Conservation (phyloP, 2,329 filamentous ascomycete species). For the Westerdykella aurantiaca region DNA sequence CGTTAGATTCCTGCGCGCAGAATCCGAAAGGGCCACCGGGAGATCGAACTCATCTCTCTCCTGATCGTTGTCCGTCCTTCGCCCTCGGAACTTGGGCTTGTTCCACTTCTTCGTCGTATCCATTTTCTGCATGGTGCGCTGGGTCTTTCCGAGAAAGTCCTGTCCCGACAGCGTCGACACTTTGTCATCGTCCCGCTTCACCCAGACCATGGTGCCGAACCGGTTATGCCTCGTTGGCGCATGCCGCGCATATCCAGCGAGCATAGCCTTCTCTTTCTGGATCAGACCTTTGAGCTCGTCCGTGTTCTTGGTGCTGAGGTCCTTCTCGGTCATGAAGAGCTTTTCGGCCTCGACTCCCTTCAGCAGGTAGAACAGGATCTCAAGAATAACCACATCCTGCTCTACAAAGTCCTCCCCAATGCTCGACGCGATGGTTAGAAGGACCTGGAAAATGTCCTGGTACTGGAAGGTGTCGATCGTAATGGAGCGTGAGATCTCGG, state of each 20-base stretch:
- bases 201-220: constrained; percentile 96
- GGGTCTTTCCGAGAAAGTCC: constrained; percentile 68
- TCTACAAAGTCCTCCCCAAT: constrained; percentile 89
- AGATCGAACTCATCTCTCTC: constrained; percentile 63
- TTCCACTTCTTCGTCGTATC: constrained; percentile 87
- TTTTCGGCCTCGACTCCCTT: constrained; percentile 82
- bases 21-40: constrained; percentile 61
- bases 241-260: constrained; percentile 67
- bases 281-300: constrained; percentile 70
- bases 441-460: constrained; percentile 81
- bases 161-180: constrained; percentile 85
- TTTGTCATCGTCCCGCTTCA: constrained; percentile 79
- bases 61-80: constrained; percentile 37
- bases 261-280: constrained; percentile 77
- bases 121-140: constrained; percentile 76
- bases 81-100: constrained; percentile 58
- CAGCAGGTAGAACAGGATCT: constrained; percentile 85
- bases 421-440: constrained; percentile 83
- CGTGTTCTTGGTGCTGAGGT: constrained; percentile 62
- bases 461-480: constrained; percentile 84
- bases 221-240: constrained; percentile 84
- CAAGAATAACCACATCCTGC: constrained; percentile 84
- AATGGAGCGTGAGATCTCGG: constrained; percentile 79
- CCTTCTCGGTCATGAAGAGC: constrained; percentile 75
- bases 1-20: constrained; percentile 70